Base-by-base conservation (phyloP, 768 basidiomycete species). In the Mycena floridula region DNA sequence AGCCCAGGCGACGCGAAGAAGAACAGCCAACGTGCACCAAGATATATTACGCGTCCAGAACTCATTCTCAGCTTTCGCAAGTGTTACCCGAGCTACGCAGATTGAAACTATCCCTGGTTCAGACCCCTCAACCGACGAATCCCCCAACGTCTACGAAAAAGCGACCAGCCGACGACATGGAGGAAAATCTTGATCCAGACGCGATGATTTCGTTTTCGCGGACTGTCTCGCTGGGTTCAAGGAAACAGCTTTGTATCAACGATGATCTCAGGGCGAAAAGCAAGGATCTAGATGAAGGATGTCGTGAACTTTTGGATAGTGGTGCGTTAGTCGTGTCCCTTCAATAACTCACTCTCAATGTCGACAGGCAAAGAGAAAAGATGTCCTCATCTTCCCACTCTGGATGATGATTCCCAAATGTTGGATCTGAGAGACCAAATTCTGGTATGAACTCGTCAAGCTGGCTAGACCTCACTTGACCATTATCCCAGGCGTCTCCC, bases 51-150 rank as follows among this genome's bases (percentile, higher is more conserved):
- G 88, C 94, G 0, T 98, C 96, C 0, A 74, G 95, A 25, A 99
- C 95, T 1, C 95, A 99, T 63, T 94, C 94, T 2, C 95, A 99
- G 56, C 77, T 99, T 3, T 74, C 92, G 2, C 95, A 99, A 60
- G 74, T 98, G 3, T 71, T 93, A 15, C 84, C 86, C 3, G 96
- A 99, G 57, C 69, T 97, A 8, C 73, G 68, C 30, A 85, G 80
- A 53, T 76, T 95, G n/a, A 71, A 71, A 49, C 59, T 93, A 58
- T 59, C 63, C 15, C 43, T 66, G 39, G 43, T 53, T 22, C 59
- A 59, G 16, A 41, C 37, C 56, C 49, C 23, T 40, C 48, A 22
- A 28, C 18, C 45, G 36, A 7, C 44, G 18, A 42, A 48, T 40
- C 37, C 47, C 22, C 15, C 36, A 11, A 26, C 46, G 7, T 38